A percentile compares a stretch with the other conserved stretches of the same genome.
These are phyloP conservation scores for Epichloe hybrida DNA, from an alignment of 2,329 filamentous ascomycete genomes.

Conservation along the genomic window DNA sequence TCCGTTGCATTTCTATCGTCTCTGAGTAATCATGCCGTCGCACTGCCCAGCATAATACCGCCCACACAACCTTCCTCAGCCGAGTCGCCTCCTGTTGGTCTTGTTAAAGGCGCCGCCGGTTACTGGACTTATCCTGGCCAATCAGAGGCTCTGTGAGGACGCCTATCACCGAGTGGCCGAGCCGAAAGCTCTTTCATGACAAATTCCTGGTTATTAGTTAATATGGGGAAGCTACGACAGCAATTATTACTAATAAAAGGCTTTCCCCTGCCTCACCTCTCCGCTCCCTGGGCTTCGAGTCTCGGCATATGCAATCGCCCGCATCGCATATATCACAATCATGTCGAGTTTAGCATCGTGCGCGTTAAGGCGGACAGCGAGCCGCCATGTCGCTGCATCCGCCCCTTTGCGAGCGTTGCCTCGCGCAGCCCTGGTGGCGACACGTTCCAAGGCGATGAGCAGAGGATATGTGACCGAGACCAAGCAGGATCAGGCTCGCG, in stretches of 20 bases:
- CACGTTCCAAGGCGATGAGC: slow-evolving; percentile 15
- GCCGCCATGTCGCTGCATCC: slow-evolving; percentile 34
- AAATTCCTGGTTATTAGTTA: slow-evolving; percentile 15
- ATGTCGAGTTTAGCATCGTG: slow-evolving; percentile 56
- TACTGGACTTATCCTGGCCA: slow-evolving; percentile 13
- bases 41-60: background rate
- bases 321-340: slow-evolving; percentile 11
- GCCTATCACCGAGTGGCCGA: slow-evolving; percentile 24
- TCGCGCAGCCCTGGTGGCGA: slow-evolving; percentile 17
- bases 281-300: slow-evolving; percentile 7
- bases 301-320: slow-evolving; percentile 10
- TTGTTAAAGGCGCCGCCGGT: background rate
- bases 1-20: background rate
- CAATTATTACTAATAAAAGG: background rate
- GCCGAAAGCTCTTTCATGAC: slow-evolving; percentile 20
- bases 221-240: slow-evolving; percentile 6
- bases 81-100: background rate
- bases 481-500: slow-evolving; percentile 65
- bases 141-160: slow-evolving; percentile 14
- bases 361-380: slow-evolving; percentile 57
- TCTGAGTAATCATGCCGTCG: background rate
- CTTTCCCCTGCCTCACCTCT: slow-evolving; percentile 4
- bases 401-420: slow-evolving; percentile 17
- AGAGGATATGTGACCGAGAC: slow-evolving; percentile 76
- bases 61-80: background rate